Conservation (phyloP, 2,329 filamentous ascomycete species). For the Diplocarpon mali region DNA sequence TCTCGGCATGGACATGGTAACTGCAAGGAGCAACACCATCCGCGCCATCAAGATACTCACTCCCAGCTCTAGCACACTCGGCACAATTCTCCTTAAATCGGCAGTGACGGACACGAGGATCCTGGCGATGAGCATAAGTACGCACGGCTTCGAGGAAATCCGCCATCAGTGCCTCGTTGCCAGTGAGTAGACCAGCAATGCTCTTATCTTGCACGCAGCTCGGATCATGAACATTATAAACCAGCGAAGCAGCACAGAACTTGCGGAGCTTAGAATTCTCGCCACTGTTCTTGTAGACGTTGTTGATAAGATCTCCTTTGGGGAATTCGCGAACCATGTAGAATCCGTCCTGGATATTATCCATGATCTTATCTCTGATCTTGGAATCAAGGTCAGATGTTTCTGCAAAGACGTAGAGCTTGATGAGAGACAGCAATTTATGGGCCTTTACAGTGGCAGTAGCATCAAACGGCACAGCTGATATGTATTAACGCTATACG, state of each 20-base stretch:
- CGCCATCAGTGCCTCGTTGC: conserved; percentile 5
- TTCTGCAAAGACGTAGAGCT: not conserved
- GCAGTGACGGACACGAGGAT: conserved; percentile 18
- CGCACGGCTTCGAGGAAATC: conserved; percentile 13
- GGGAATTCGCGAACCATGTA: conserved; percentile 9
- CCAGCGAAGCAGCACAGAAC: conserved; percentile 10
- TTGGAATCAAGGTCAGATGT: not conserved
- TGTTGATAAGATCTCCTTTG: conserved; percentile 5
- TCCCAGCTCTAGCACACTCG: conserved; percentile 3
- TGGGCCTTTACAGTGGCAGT: not conserved
- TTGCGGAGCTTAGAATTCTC: conserved; percentile 11
- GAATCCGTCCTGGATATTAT: conserved; percentile 20
- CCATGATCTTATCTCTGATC: conserved; percentile 18
- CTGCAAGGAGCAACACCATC: conserved; percentile 3
- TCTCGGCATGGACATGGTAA: conserved; percentile 2
- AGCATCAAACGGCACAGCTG: not conserved
- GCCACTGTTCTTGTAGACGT: conserved; percentile 10
- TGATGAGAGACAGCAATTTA: conserved; percentile 9
- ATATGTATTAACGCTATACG: not conserved
- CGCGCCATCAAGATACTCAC: not conserved
- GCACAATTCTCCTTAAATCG: conserved; percentile 3
- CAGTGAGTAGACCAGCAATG: conserved; percentile 3
- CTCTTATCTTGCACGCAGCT: conserved; percentile 1
- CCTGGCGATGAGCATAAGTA: conserved; percentile 1
- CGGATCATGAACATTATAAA: conserved; percentile 2